Conservation (phyloP, 208 protist genomes). For the Trypanosoma congolense region DNA sequence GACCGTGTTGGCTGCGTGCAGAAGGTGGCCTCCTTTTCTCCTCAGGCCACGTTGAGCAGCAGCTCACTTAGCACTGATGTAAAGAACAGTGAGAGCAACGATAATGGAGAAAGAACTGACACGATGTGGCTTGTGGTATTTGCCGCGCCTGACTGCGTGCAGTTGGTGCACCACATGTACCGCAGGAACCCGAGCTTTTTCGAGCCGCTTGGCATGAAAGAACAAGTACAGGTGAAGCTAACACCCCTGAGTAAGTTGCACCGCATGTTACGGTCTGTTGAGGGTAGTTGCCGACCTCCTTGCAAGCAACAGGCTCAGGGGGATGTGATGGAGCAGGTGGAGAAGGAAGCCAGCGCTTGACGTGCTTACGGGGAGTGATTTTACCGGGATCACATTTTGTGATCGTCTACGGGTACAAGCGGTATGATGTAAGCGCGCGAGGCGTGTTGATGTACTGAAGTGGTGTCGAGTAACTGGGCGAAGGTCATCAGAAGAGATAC, state of each 20-base stretch:
- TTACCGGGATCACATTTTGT: no score
- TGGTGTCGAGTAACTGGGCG: no score
- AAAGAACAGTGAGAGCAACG: neutral
- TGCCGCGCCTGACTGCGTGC: constrained; percentile 53
- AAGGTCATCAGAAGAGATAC: no score
- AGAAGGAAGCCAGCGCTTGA: no score
- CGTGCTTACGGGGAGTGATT: no score
- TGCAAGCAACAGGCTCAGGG: no score
- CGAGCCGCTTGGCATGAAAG: constrained; percentile 24
- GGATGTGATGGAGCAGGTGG: neutral
- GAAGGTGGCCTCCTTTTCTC: constrained; percentile 47
- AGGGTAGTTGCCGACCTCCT: no score
- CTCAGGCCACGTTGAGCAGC: neutral
- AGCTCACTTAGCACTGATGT: constrained; percentile 4
- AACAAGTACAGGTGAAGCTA: constrained; percentile 55
- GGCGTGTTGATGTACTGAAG: no score
- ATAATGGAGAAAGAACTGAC: neutral
- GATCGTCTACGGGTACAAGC: no score
- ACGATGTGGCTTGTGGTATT: constrained; percentile 75
- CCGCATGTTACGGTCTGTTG: neutral
- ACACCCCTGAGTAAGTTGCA: constrained; percentile 50
- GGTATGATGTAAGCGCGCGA: no score
- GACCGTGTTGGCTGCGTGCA: constrained; percentile 58
- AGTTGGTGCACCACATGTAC: constrained; percentile 27
- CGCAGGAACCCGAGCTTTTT: constrained; percentile 26